Evolutionary conservation across 768 basidiomycete species (phyloP), one percentile per base, ranked within the genome.

Genomic region (Pleurotus cornucopiae): DNA sequence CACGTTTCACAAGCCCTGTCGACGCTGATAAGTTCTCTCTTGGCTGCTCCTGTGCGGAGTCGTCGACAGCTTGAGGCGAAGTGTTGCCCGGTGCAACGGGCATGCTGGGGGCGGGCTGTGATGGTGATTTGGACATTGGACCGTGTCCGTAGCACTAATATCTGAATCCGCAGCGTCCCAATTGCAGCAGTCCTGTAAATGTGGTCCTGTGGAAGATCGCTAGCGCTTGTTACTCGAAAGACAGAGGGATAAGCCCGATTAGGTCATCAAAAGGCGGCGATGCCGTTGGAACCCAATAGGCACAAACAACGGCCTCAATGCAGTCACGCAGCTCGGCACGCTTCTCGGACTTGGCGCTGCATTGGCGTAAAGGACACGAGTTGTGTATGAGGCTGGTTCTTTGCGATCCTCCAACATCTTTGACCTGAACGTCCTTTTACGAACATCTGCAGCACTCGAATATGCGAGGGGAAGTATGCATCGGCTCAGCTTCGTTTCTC

Each of bases 381-480:
- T 55, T 55, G 43, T 25, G 23, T 37, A 55, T 25, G 54, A 41
- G 46, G 54, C 54, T 55, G 54, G 54, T 38, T 55, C 54, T 16
- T 46, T 46, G 41, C 25, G 23, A 46, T 55, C 51, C 18, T 41
- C 51, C 51, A 39, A 21, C 51, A 40, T 41, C 51, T 23, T 41
- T 23, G 49, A 57, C 55, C 58, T 55, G 60, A 52, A 67, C 64
- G 62, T 49, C 60, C 65, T 60, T 64, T 59, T 46, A 56, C 62
- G 66, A 56, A 44, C 45, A 53, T 66, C 55, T 53, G 46, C 54
- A 58, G 61, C 11, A 62, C 39, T 57, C 57, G 60, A 60, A 45
- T 57, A 83, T 91, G 83, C 85, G 79, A 57, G 90, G 90, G 26
- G 89, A 91, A 79, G 62, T 88, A 58, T 91, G 88, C 69, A 80